Evolutionary conservation across 768 basidiomycete species (phyloP), one percentile per base, ranked within the genome.

Genomic region (Termitomyces sp.): DNA sequence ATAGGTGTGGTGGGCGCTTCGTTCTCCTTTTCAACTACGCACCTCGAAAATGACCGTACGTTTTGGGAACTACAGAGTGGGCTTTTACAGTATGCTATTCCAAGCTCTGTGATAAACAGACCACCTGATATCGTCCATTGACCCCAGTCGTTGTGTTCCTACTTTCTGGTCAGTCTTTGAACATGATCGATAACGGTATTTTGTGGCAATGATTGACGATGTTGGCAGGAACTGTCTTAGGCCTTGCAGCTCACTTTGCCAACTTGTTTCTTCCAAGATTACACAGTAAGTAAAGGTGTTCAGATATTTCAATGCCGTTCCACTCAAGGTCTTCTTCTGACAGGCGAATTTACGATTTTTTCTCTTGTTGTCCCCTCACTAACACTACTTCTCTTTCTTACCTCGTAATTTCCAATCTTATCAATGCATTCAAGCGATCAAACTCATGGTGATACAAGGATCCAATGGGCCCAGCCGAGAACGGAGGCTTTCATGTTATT

Each of bases 291-390:
- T 74, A 18, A 8, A 33, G 14, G 2, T 20, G 16, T 43, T 43
- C 8, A 38, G 41, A 49, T 48, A 48, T 16, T 33, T 65, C 16
- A 55, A 65, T 18, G 55, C 36, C 54, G 30, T 38, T 49, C 50
- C 30, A 47, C 54, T 23, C 38, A 61, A 33, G 38, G 55, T 50
- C 20, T 30, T 14, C 33, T 26, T 56, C 49, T 36, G 30, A 23
- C 61, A 92, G 91, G 72, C 66, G 86, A 87, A 68, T 93, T 88
- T 66, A 82, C 80, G 5, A 85, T 89, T 38, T 92, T 87, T 70
- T 74, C 87, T 0, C 72, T 92, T 57, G 64, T 91, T 53, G 81
- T 84, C 2, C 81, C 89, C 14, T 82, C 87, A 3, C 52, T 85
- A 26, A 89, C 88, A 14, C 82, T 91, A 64, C 77, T 91, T 28